These are phyloP conservation scores for Epicoccum nigrum DNA, from an alignment of 2,329 filamentous ascomycete species.

Conservation along the genomic window DNA sequence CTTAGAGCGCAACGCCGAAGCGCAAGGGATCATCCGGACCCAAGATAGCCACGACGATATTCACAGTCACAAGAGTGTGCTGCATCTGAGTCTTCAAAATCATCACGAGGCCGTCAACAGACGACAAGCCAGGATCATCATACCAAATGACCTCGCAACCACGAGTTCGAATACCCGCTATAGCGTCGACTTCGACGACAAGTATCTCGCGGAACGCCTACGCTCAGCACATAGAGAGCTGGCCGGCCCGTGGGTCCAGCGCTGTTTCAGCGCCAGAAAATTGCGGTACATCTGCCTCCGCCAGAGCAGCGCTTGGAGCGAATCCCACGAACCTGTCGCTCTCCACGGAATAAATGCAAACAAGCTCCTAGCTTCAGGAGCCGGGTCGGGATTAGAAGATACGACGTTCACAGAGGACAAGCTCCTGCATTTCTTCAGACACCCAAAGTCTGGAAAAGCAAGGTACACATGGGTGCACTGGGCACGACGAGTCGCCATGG, in stretches of 20 bases:
- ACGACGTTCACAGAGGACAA: conserved; percentile 47
- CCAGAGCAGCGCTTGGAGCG: conserved; percentile 28
- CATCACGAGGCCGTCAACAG: background rate
- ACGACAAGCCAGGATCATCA: conserved; percentile 5
- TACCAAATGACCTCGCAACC: conserved; percentile 18
- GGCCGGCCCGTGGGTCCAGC: conserved; percentile 28
- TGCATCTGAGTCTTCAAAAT: conserved; percentile 26
- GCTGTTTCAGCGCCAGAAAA: conserved; percentile 28
- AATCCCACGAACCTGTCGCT: background rate
- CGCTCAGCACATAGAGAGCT: conserved; percentile 24
- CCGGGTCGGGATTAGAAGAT: conserved; percentile 16
- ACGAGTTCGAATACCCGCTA: conserved; percentile 21
- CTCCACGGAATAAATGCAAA: background rate
- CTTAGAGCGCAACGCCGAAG: conserved; percentile 28
- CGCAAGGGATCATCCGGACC: conserved; percentile 23
- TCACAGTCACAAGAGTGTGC: conserved; percentile 14
- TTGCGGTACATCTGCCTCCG: conserved; percentile 29
- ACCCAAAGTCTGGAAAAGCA: conserved; percentile 42
- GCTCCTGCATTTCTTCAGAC: conserved; percentile 44
- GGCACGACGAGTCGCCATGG: conserved; percentile 43
- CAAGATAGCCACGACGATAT: background rate
- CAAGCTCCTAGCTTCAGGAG: conserved; percentile 21
- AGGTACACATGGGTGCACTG: conserved; percentile 54
- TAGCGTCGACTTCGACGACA: conserved; percentile 37
- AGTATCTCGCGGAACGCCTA: conserved; percentile 28